phyloP scores from a whole-genome alignment of 495 filamentous ascomycete genomes.

The Beverwykella pulmonaria region DNA sequence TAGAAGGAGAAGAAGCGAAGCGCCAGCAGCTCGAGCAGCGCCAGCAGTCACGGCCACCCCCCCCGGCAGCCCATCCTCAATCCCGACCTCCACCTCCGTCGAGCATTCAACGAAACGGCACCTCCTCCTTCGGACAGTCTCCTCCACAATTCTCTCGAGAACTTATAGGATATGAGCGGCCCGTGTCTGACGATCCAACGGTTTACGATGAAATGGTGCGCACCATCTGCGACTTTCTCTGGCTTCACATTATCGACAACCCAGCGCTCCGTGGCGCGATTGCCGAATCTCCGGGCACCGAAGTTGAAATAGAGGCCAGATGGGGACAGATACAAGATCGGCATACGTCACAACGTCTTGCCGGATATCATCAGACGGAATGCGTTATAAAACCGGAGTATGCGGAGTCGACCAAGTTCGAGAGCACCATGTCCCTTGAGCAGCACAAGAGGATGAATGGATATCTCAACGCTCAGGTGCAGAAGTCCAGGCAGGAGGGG shows the following conservation, averaged over 20 bases:
- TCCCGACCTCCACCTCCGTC: constrained; percentile 7
- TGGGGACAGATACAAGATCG: constrained; percentile 32
- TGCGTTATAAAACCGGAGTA: constrained; percentile 15
- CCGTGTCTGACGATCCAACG: constrained; percentile 14
- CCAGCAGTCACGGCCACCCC: background rate
- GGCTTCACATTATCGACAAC: constrained; percentile 23
- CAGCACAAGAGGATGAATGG: constrained; percentile 37
- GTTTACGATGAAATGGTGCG: constrained; percentile 35
- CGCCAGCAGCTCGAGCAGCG: background rate
- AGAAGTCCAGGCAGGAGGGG: constrained; percentile 3
- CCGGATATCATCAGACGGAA: constrained; percentile 20
- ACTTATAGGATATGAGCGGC: constrained; percentile 31
- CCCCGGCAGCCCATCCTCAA: background rate
- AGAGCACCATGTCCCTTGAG: constrained; percentile 33
- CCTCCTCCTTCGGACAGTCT: background rate
- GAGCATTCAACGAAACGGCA: background rate
- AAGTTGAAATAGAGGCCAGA: constrained; percentile 35
- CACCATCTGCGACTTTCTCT: constrained; percentile 35
- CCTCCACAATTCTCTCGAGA: background rate
- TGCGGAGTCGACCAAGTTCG: constrained; percentile 17
- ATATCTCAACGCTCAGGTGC: constrained; percentile 27
- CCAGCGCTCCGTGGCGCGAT: constrained; percentile 5
- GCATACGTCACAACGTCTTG: constrained; percentile 1
- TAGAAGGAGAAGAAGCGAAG: constrained; percentile 8
- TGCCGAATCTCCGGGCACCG: constrained; percentile 2